Percentiles rank a stretch among this genome's conserved stretches.
Conservation (phyloP, 495 filamentous ascomycete species). For the Penicillium argentinense region DNA sequence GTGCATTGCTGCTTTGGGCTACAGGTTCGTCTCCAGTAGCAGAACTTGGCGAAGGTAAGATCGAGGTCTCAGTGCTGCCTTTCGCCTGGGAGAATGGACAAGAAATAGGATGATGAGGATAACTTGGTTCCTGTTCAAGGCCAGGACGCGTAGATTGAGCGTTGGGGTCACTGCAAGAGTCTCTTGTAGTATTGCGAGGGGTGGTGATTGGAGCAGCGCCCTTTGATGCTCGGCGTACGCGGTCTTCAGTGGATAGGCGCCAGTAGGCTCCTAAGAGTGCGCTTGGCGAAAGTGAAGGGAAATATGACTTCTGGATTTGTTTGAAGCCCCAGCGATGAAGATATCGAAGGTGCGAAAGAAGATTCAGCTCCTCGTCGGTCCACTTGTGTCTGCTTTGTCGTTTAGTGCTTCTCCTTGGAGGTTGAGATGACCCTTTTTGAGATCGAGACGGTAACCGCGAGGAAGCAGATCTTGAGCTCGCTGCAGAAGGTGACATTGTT, state of each 20-base stretch:
- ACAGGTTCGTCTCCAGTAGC: neutral
- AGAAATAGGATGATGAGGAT: neutral
- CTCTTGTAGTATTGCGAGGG: neutral
- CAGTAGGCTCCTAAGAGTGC: conserved; percentile 7
- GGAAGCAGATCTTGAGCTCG: too few relatives aligned
- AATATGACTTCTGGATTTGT: conserved; percentile 9
- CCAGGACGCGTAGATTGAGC: too few relatives aligned
- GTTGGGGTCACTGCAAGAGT: too few relatives aligned
- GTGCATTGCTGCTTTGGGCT: neutral
- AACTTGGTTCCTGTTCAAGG: too few relatives aligned
- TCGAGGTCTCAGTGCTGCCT: conserved; percentile 1
- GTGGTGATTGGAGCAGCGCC: neutral
- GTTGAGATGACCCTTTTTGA: neutral
- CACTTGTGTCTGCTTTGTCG: neutral
- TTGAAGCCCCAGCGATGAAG: conserved; percentile 5
- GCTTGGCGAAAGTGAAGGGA: conserved; percentile 7
- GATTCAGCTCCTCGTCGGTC: conserved; percentile 9
- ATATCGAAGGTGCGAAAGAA: conserved; percentile 7
- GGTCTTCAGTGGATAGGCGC: conserved; percentile 5
- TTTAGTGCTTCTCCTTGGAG: neutral
- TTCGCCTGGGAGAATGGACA: neutral
- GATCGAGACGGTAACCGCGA: neutral
- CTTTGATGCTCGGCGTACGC: conserved; percentile 2
- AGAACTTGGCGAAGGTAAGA: neutral
- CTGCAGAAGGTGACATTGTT: too few relatives aligned